A percentile compares a stretch with the other conserved stretches of the same genome.
phyloP scores from a whole-genome alignment of 164 flowering plant genomes.

The Houttuynia cordata region DNA sequence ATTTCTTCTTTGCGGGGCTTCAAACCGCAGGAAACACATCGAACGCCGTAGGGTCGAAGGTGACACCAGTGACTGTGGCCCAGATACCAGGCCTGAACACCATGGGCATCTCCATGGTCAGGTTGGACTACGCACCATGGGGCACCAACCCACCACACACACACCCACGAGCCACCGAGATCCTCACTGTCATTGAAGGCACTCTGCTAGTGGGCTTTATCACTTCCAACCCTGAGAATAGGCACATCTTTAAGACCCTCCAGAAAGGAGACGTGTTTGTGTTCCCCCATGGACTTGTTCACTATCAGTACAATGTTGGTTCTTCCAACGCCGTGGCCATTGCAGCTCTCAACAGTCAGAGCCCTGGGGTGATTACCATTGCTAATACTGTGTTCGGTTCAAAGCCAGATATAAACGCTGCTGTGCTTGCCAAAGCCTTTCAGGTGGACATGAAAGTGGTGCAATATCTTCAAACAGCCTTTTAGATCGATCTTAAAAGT shows the following conservation, averaged over 20 bases:
- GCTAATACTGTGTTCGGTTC: constrained; percentile 1
- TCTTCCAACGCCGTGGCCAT: not conserved
- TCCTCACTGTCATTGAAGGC: constrained; percentile 2
- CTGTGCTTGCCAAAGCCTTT: not conserved
- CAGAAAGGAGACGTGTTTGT: constrained; percentile 4
- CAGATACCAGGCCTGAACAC: constrained; percentile 6
- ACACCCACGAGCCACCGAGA: constrained; percentile 5
- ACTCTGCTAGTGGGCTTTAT: constrained; percentile 1
- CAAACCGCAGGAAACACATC: constrained; percentile 1
- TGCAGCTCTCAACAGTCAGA: constrained; percentile 1
- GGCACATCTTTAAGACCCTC: constrained; percentile 1
- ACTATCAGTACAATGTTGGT: constrained; percentile 3
- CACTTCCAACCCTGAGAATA: constrained; percentile 1
- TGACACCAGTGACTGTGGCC: constrained; percentile 1
- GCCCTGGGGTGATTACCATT: not conserved
- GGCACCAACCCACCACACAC: constrained; percentile 4
- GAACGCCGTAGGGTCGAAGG: not conserved
- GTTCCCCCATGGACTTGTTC: constrained; percentile 3
- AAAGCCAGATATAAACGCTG: not conserved
- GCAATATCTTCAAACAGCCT: not conserved
- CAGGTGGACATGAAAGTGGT: not conserved
- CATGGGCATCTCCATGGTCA: constrained; percentile 1
- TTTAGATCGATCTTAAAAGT: not conserved
- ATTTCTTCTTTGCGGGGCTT: constrained; percentile 8
- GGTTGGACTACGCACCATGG: constrained; percentile 1